Evolutionary conservation across 345 rosid genomes (phyloP), one percentile per base, ranked within the genome.

Genomic region (Hibiscus syriacus): DNA sequence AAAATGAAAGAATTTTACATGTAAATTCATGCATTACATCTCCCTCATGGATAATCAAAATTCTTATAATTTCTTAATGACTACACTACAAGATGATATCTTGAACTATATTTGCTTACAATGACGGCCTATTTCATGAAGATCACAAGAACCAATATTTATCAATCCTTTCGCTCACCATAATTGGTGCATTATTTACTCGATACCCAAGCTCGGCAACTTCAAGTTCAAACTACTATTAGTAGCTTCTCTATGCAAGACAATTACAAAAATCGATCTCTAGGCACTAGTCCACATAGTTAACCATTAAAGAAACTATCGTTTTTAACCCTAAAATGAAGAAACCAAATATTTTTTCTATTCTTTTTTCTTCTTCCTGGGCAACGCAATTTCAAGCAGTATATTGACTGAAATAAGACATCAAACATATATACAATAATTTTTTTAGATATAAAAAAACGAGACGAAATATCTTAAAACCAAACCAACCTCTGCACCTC

Each of bases 401-500:
- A n/a, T n/a, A n/a, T n/a, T n/a, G n/a, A n/a, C 14, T 5, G 19
- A 56, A 48, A 41, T 11, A 41, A 41, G 12, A 41, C 14, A 14
- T 14, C 27, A 26, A 26, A 29, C 38, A 26, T 48, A 41, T 56
- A 13, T 6, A n/a, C 16, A 46, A 36, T 46, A 5, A 10, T 5
- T 23, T 14, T 11, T 17, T 13, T 20, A 26, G 4, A 49, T 2
- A 2, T 13, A 41, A 22, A 30, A 26, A 36, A 29, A 46, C 39
- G 25, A 16, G 9, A 45, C 5, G 57, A 4, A 64, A 43, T 22
- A 49, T 69, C 36, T n/a, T 20, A 7, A 22, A 30, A 14, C 4
- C 52, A 29, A 19, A 69, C 69, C 64, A 81, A 90, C 98, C 96
- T 93, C 71, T 79, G 98, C 52, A 93, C 97, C 76, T 83, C 84